A percentile compares a stretch with the other conserved stretches of the same genome.
Conservation (phyloP, 305 asterid genomes). For the Fraxinus baroniana region DNA sequence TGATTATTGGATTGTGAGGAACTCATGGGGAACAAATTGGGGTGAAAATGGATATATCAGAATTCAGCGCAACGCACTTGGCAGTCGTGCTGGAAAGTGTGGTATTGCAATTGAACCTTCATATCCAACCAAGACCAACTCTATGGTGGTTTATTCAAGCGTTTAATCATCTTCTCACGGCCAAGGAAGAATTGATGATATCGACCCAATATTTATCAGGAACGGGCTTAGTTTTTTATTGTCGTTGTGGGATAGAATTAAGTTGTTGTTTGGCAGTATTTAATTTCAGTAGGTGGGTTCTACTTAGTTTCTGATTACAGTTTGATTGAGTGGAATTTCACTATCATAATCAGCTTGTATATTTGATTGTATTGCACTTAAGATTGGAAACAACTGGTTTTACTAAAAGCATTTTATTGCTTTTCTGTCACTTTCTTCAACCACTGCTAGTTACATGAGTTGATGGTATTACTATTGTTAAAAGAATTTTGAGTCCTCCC, state of each 20-base stretch:
- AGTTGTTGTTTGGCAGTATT: not conserved
- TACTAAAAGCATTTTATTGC: not conserved
- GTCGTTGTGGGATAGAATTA: not conserved
- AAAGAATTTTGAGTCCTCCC: not conserved
- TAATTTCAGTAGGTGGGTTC: not conserved
- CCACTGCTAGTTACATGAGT: not conserved
- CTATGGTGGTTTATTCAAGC: not conserved
- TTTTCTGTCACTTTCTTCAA: not conserved
- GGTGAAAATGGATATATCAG: slow-evolving; percentile 57
- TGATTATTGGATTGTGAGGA: slow-evolving; percentile 66
- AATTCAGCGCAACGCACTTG: slow-evolving; percentile 33
- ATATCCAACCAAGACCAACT: slow-evolving; percentile 45
- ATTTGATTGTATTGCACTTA: not conserved
- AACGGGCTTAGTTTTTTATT: slow-evolving; percentile 26
- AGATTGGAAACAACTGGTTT: not conserved
- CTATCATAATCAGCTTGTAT: not conserved
- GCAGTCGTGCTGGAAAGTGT: slow-evolving; percentile 42
- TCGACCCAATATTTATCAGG: not conserved
- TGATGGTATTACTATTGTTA: not conserved
- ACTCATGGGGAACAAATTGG: slow-evolving; percentile 65
- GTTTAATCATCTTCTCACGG: not conserved
- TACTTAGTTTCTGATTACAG: not conserved
- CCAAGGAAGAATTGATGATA: not conserved
- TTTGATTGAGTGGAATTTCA: not conserved
- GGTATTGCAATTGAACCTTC: slow-evolving; percentile 57